Base-by-base conservation (phyloP, 2,329 filamentous ascomycete species). In the Diaporthe sp. region DNA sequence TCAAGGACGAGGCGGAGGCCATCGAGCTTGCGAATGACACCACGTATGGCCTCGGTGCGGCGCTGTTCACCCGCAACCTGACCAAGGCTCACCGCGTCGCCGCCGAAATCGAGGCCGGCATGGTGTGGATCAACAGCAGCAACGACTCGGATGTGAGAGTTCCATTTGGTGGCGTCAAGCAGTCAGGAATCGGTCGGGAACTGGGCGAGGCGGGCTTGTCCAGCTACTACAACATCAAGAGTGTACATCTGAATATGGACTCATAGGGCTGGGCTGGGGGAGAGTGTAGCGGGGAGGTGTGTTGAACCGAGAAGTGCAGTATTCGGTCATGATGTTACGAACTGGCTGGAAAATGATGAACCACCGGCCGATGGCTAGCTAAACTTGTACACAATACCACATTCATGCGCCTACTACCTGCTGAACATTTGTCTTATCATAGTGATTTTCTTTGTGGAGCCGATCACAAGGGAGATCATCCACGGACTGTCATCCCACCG, bases 61-160 rank as follows among this genome's bases (percentile, higher is more conserved):
- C 90, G 0, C 81, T 92, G 4, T 92, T 92, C 77, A 91, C 90
- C 0, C 83, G 86, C 78, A 86, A 91, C 78, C 84, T 91, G 73
- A 84, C 81, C 63, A 81, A 82, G 77, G 84, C 84, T 32, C 85
- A 86, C 77, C 79, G 82, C 47, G 83, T 85, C 10, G 84, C 87
- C 39, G 86, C 86, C 73, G 90, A 88, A 69, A 87, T 92, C 61
- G 88, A 91, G 80, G 87, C 88, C 13, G 90, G 90, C 63, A 86
- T 85, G 84, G 85, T 86, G 56, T 87, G 85, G 85, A 83, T 86
- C 78, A 86, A 86, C 78, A 84, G 82, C 79, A 84, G 83, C 79
- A 82, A 84, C 73, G 82, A 83, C 71, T 81, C 80, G 12, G 81
- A 83, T 82, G 89, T 89, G 83, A 88, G 92, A 79, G 81, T 92